These are phyloP conservation scores for Myxozyma udenii DNA, from an alignment of 805 yeast genomes.

Conservation along the genomic window DNA sequence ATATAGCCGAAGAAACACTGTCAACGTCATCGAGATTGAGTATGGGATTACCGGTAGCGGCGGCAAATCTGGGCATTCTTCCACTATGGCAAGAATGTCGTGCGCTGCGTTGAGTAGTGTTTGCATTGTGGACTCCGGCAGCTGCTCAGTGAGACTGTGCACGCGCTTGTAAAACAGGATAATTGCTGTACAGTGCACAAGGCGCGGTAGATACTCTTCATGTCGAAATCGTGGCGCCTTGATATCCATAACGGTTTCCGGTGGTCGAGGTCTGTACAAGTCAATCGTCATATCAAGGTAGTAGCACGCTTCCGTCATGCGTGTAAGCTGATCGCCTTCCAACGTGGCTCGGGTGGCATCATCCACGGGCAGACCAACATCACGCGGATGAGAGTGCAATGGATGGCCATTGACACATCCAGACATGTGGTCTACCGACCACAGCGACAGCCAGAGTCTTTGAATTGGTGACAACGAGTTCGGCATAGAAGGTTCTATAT, in stretches of 20 bases:
- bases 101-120: constrained; percentile 17
- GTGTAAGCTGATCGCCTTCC: constrained; percentile 33
- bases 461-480: constrained; percentile 23
- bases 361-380: constrained; percentile 37
- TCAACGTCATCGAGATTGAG: constrained; percentile 37
- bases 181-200: constrained; percentile 34
- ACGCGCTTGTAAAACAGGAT: constrained; percentile 38
- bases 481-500: constrained; percentile 16
- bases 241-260: constrained; percentile 8
- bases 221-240: constrained; percentile 7
- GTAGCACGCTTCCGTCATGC: constrained; percentile 33
- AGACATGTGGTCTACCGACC: constrained; percentile 42
- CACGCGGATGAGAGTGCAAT: constrained; percentile 40
- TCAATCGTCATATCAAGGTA: constrained; percentile 41
- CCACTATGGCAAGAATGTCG: constrained; percentile 17
- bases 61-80: constrained; percentile 18
- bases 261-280: constrained; percentile 39
- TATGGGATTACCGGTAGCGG: constrained; percentile 39
- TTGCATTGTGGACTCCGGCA: constrained; percentile 21
- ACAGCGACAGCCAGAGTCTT: constrained; percentile 42
- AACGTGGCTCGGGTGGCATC: constrained; percentile 31
- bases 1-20: constrained; percentile 38
- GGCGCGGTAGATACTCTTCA: constrained; percentile 19
- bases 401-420: constrained; percentile 43
- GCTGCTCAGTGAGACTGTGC: constrained; percentile 16